Conservation (phyloP, 192 early-diverging fungal genomes). For the Backusella circina region DNA sequence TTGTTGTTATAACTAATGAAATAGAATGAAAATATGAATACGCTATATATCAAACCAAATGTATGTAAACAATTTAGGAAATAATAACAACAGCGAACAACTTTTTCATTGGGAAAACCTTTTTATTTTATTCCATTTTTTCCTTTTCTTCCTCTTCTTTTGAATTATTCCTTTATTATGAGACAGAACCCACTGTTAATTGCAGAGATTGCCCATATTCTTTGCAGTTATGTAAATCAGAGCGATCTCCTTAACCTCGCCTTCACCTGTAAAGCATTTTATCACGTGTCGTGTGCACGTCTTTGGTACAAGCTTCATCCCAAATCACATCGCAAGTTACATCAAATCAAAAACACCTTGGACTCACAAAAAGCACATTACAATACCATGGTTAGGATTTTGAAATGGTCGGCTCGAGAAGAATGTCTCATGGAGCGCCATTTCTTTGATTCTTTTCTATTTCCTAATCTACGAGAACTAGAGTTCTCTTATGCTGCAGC, state of each 20-base stretch:
- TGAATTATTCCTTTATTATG: not conserved
- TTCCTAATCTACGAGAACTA: constrained; percentile 14
- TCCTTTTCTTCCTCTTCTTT: not conserved
- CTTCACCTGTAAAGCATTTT: constrained; percentile 21
- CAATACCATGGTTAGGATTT: constrained; percentile 16
- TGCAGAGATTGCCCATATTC: constrained; percentile 23
- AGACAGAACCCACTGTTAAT: constrained; percentile 21
- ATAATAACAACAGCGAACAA: not conserved
- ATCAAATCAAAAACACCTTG: constrained; percentile 29
- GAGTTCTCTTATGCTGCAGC: constrained; percentile 31
- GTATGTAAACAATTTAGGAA: not conserved
- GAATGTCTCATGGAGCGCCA: constrained; percentile 22
- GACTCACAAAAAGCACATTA: constrained; percentile 19
- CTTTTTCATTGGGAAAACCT: not conserved
- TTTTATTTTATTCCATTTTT: not conserved
- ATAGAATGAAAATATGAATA: no score
- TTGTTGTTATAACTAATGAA: no score
- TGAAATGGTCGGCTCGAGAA: constrained; percentile 26
- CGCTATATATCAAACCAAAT: not conserved
- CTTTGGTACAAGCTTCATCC: constrained; percentile 28
- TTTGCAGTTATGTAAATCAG: constrained; percentile 22
- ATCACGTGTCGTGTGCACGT: constrained; percentile 13
- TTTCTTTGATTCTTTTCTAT: constrained; percentile 28
- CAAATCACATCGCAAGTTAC: constrained; percentile 17
- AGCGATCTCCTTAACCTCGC: constrained; percentile 21